phyloP scores from a whole-genome alignment of 2,329 filamentous ascomycete species.

The Blumeriella jaapii region DNA sequence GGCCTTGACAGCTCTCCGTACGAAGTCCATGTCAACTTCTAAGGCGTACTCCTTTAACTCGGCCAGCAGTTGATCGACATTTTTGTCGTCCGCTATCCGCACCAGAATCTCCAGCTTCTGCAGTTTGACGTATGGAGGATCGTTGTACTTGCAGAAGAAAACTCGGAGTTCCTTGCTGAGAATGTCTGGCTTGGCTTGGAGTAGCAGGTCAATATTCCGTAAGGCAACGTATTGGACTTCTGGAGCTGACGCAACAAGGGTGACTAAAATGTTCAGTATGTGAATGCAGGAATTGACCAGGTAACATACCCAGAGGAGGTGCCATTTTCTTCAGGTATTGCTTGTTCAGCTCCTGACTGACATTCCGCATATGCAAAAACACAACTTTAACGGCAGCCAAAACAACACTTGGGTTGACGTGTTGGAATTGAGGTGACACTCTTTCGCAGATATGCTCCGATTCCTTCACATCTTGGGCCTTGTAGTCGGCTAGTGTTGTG shows the following conservation, averaged over 20 bases:
- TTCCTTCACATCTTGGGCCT: constrained; percentile 79
- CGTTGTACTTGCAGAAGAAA: constrained; percentile 99
- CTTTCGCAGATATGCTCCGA: constrained; percentile 97
- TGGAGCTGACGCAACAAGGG: constrained; percentile 84
- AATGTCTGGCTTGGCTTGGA: constrained; percentile 94
- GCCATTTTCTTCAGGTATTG: constrained; percentile 98
- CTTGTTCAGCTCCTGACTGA: constrained; percentile 66
- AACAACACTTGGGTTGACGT: constrained; percentile 94
- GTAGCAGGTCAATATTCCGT: constrained; percentile 86
- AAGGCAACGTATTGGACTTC: constrained; percentile 98
- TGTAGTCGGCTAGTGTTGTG: constrained; percentile 80
- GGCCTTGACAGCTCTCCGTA: constrained; percentile 83
- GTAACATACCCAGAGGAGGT: constrained; percentile 67
- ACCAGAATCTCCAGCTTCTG: constrained; percentile 99
- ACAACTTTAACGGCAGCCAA: constrained; percentile 96
- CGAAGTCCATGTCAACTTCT: constrained; percentile 99
- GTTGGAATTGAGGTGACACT: constrained; percentile 93
- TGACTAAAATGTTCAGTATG: constrained; percentile 46
- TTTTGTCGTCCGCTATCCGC: constrained; percentile 92
- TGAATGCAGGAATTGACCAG: background rate
- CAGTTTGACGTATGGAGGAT: constrained; percentile 93
- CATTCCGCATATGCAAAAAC: constrained; percentile 85
- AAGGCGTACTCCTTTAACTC: constrained; percentile 96
- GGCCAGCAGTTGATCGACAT: constrained; percentile 86
- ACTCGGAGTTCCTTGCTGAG: constrained; percentile 94